phyloP scores from a whole-genome alignment of 2,329 filamentous ascomycete genomes.

The Malbranchea zuffiana region DNA sequence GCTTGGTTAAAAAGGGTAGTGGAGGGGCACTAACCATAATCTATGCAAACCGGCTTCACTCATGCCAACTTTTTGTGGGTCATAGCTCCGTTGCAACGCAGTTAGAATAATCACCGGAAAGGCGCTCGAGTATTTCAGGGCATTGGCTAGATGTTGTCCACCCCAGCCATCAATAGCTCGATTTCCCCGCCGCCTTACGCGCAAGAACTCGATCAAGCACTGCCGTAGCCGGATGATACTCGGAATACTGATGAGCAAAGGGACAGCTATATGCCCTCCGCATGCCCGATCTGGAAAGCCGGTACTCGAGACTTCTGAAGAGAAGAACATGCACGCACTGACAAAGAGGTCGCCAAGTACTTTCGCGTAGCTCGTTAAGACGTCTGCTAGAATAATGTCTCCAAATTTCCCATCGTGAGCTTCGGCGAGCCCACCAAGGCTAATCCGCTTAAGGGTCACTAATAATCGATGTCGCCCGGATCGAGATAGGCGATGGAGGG shows the following conservation, averaged over 20 bases:
- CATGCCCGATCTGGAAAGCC: conserved; percentile 70
- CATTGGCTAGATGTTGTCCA: conserved; percentile 83
- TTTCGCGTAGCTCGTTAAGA: conserved; percentile 87
- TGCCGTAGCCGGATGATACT: conserved; percentile 80
- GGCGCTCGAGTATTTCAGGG: conserved; percentile 83
- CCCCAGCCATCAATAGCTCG: conserved; percentile 52
- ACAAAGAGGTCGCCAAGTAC: conserved; percentile 85
- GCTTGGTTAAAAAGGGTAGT: neutral
- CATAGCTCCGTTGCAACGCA: conserved; percentile 57
- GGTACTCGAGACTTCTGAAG: conserved; percentile 59
- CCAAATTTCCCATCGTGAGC: conserved; percentile 85
- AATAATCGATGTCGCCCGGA: conserved; percentile 66
- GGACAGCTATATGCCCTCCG: conserved; percentile 67
- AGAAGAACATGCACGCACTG: conserved; percentile 81
- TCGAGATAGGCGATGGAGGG: conserved; percentile 57
- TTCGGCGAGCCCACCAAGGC: conserved; percentile 75
- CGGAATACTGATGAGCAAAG: conserved; percentile 71
- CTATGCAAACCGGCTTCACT: conserved; percentile 47
- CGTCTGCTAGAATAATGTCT: conserved; percentile 86
- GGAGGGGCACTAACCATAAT: conserved; percentile 38
- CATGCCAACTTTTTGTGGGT: conserved; percentile 42
- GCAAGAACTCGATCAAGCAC: conserved; percentile 76
- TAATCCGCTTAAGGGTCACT: conserved; percentile 63
- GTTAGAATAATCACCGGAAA: conserved; percentile 83
- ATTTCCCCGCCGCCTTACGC: conserved; percentile 49